phyloP scores from a whole-genome alignment of 306 rosid species.

The Cyclanthera cordifolia region DNA sequence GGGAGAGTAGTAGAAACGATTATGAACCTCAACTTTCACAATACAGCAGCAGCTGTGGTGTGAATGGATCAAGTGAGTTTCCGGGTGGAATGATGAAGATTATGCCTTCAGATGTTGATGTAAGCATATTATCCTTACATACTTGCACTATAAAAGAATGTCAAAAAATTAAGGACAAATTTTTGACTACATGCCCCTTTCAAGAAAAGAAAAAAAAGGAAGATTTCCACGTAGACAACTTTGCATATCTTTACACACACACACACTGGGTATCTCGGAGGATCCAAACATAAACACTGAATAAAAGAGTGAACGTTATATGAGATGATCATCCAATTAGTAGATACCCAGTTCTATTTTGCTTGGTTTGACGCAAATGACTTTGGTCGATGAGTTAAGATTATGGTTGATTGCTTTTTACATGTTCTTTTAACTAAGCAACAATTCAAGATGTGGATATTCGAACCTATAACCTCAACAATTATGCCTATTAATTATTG shows the following conservation, averaged over 20 bases:
- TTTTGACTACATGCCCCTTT: background rate
- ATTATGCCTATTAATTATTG: too few species aligned
- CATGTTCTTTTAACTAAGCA: too few species aligned
- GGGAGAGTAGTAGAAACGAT: constrained; percentile 40
- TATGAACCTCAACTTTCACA: constrained; percentile 49
- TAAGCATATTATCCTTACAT: constrained; percentile 33
- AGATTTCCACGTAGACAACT: background rate
- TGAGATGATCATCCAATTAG: too few species aligned
- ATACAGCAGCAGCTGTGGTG: constrained; percentile 41
- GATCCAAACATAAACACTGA: background rate
- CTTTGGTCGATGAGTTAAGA: background rate
- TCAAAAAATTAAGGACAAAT: background rate
- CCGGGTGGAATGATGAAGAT: constrained; percentile 93
- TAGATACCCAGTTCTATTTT: too few species aligned
- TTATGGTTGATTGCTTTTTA: background rate
- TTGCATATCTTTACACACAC: background rate
- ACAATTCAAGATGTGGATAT: too few species aligned
- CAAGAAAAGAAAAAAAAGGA: background rate
- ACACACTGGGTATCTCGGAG: too few species aligned
- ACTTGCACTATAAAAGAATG: background rate
- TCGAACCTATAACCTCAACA: too few species aligned
- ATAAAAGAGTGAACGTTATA: background rate
- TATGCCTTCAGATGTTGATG: constrained; percentile 88
- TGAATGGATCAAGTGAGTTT: constrained; percentile 53
- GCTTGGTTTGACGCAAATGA: background rate